Evolutionary conservation across 2,329 filamentous ascomycete species (phyloP), one percentile per base, ranked within the genome.

Genomic region (Calonectria hongkongensis): DNA sequence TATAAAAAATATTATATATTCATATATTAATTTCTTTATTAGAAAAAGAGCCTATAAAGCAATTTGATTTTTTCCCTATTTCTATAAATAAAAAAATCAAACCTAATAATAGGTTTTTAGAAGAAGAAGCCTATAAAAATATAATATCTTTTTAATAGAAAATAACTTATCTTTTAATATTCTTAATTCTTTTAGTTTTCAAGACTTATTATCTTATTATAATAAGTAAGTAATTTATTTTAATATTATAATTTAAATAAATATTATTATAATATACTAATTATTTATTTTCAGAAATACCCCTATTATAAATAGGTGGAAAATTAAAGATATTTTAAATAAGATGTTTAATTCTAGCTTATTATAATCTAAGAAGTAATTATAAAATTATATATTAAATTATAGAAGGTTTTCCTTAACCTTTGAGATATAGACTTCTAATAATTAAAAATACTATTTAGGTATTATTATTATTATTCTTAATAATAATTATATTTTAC

Each of bases 131-230:
- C 30, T 51, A 51, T 51, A 51, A 51, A 30, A 51, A 51, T 27
- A 51, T 51, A 16, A 18, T 51, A 51, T 51, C 18, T 54, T 54
- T 54, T 33, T 2, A 30, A 54, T 54, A 8, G 9, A 51, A 33
- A 54, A 54, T 54, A 33, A 54, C 33, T 54, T 54, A 33, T 54
- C 7, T 54, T 54, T 54, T 48, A 33, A 33, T 54, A 6, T 33
- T 33, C 33, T 21, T 21, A 21, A 54, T 54, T 33, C 27, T 54
- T 54, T 10, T 54, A 54, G 15, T 50, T 50, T 50, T 27, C 28
- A 50, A 51, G 13, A 33, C 6, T n/a, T 54, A 54, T 54, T 54
- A 54, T 54, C 33, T 33, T 54, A 54, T 54, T 33, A 54, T 54
- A 54, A 54, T 51, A 51, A 30, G 13, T 51, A 30, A 51, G 13